Conservation (phyloP, 1,284 basidiomycete species). For the Marasmius tenuissimus region DNA sequence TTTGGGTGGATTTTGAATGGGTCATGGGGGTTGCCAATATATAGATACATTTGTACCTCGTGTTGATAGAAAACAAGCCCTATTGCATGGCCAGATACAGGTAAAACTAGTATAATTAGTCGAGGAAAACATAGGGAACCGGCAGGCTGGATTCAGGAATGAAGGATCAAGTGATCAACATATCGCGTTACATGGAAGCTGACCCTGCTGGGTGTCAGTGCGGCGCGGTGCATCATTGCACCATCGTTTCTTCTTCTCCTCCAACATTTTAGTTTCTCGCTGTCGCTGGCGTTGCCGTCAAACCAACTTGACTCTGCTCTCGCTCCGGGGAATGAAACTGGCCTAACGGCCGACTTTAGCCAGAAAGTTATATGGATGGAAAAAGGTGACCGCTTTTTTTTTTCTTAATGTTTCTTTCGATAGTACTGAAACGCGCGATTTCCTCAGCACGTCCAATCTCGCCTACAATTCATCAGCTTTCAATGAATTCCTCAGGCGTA, state of each 20-base stretch:
- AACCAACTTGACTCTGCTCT: slow-evolving; percentile 24
- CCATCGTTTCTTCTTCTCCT: slow-evolving; percentile 16
- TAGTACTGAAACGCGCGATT: neutral
- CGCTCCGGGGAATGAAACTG: slow-evolving; percentile 64
- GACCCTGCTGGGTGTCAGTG: neutral
- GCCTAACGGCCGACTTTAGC: slow-evolving; percentile 56
- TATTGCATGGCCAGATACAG: neutral
- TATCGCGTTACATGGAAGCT: neutral
- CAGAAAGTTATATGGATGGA: slow-evolving; percentile 78
- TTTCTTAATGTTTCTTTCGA: neutral
- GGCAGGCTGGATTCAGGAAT: too few species aligned
- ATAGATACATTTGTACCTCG: neutral
- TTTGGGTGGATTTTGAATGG: slow-evolving; percentile 67
- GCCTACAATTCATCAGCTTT: slow-evolving; percentile 60
- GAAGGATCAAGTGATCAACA: neutral
- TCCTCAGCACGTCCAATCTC: slow-evolving; percentile 52
- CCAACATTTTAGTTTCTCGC: slow-evolving; percentile 15
- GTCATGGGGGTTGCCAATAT: neutral
- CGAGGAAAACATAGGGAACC: neutral
- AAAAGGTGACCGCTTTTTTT: slow-evolving; percentile 45
- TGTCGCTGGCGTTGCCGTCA: slow-evolving; percentile 16
- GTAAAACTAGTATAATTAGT: neutral
- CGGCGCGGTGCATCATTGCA: slow-evolving; percentile 1
- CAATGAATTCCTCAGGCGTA: slow-evolving; percentile 71
- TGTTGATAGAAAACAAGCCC: neutral